A percentile compares a stretch with the other conserved stretches of the same genome.
phyloP scores from a whole-genome alignment of 371 early-diverging fungal species.

The Mortierella sp. region DNA sequence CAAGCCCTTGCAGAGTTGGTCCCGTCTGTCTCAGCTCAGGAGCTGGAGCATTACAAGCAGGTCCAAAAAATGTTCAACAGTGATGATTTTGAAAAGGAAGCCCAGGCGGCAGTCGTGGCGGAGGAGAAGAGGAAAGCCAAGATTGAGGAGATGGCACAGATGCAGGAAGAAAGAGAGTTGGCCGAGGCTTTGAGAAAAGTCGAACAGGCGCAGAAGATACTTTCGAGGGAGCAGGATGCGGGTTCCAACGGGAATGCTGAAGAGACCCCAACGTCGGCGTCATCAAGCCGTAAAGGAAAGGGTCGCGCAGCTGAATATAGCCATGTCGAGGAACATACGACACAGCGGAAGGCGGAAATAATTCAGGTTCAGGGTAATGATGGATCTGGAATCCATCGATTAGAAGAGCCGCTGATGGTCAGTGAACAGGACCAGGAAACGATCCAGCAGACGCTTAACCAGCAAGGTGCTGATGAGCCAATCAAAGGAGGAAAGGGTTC shows the following conservation, averaged over 20 bases:
- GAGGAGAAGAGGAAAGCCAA: slow-evolving; percentile 15
- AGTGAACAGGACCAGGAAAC: slow-evolving; percentile 23
- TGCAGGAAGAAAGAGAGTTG: slow-evolving; percentile 14
- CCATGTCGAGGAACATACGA: slow-evolving; percentile 14
- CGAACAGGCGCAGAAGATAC: slow-evolving; percentile 28
- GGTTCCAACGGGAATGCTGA: neutral
- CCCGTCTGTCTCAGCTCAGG: slow-evolving; percentile 90
- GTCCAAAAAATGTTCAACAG: slow-evolving; percentile 76
- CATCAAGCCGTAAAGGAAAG: slow-evolving; percentile 46
- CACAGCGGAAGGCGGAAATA: neutral
- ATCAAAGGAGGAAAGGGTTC: neutral
- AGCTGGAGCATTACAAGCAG: slow-evolving; percentile 87
- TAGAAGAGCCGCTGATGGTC: slow-evolving; percentile 31
- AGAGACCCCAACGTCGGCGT: neutral
- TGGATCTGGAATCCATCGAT: slow-evolving; percentile 1
- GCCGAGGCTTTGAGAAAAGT: slow-evolving; percentile 25
- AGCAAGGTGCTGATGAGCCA: slow-evolving; percentile 2
- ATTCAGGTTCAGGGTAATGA: neutral
- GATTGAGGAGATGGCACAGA: neutral
- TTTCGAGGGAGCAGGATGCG: slow-evolving; percentile 8
- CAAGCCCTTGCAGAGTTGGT: slow-evolving; percentile 85
- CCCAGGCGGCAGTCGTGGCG: slow-evolving; percentile 33
- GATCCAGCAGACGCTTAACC: slow-evolving; percentile 6
- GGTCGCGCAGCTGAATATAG: slow-evolving; percentile 33
- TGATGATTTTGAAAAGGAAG: slow-evolving; percentile 47